These are phyloP conservation scores for Sporothrix phasma DNA, from an alignment of 2,329 filamentous ascomycete species.

Conservation along the genomic window DNA sequence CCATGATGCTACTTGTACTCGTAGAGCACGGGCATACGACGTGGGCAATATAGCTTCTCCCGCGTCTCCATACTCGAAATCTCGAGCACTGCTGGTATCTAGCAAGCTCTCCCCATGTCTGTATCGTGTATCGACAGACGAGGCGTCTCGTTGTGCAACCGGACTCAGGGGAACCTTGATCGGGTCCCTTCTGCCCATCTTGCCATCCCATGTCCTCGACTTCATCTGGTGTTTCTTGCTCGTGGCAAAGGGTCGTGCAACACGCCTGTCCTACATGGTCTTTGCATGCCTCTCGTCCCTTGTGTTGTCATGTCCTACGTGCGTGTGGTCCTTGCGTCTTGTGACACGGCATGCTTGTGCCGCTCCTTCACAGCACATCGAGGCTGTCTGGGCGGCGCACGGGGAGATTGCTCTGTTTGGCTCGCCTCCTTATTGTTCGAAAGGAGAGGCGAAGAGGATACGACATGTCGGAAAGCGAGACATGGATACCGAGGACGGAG, in stretches of 20 bases:
- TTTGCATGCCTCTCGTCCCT: neutral
- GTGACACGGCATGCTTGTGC: neutral
- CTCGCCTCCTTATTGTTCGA: too few species aligned
- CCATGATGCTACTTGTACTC: too few species aligned
- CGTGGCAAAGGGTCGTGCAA: neutral
- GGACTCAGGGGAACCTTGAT: neutral
- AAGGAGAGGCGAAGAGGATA: too few species aligned
- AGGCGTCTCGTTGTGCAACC: neutral
- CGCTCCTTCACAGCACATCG: too few species aligned
- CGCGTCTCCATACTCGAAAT: too few species aligned
- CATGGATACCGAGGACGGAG: too few species aligned
- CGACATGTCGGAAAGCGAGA: neutral
- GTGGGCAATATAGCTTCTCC: too few species aligned
- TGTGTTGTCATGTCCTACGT: neutral
- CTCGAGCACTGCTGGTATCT: too few species aligned
- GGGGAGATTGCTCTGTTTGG: neutral
- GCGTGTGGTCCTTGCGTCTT: neutral
- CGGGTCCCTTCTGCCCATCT: neutral
- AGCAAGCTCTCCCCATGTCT: neutral
- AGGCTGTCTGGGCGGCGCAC: neutral
- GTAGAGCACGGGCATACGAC: too few species aligned
- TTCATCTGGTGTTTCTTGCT: neutral
- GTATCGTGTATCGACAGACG: neutral
- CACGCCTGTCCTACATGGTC: neutral
- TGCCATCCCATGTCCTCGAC: too few species aligned